Conservation (phyloP, 768 basidiomycete species). For the Kwoniella heveanensis region DNA sequence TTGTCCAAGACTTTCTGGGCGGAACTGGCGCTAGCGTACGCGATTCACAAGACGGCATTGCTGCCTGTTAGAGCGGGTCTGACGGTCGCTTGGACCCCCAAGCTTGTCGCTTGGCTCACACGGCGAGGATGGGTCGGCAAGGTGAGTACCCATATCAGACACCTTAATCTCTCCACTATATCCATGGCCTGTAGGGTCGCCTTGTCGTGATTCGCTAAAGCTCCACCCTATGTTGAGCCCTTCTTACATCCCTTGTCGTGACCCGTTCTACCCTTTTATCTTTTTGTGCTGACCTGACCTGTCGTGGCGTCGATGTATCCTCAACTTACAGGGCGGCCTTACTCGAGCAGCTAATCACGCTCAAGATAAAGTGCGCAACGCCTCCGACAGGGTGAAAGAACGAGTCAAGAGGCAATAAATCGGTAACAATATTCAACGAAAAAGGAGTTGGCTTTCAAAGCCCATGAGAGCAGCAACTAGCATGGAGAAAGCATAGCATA, state of each 20-base stretch:
- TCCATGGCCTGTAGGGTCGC: no score
- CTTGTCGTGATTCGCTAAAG: no score
- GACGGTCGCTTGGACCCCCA: slow-evolving; percentile 82
- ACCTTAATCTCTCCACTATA: no score
- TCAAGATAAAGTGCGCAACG: slow-evolving; percentile 33
- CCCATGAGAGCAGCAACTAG: no score
- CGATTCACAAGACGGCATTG: slow-evolving; percentile 92
- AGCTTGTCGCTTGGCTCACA: slow-evolving; percentile 81
- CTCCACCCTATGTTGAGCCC: no score
- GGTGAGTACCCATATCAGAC: no score
- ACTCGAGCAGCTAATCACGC: slow-evolving; percentile 38
- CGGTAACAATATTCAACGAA: neutral
- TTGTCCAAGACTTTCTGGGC: slow-evolving; percentile 74
- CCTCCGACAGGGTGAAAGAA: slow-evolving; percentile 22
- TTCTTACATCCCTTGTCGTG: no score
- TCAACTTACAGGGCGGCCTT: slow-evolving; percentile 30
- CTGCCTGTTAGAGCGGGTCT: slow-evolving; percentile 84
- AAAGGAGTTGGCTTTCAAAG: no score
- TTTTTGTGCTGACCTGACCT: neutral
- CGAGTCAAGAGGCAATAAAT: slow-evolving; percentile 14
- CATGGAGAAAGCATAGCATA: no score
- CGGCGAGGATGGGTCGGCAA: slow-evolving; percentile 71
- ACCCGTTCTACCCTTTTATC: no score
- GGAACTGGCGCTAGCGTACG: slow-evolving; percentile 89
- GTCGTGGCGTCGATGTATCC: neutral